Evolutionary conservation across 768 basidiomycete genomes (phyloP), one percentile per base, ranked within the genome.

Genomic region (Phanerodontia chrysosporium): DNA sequence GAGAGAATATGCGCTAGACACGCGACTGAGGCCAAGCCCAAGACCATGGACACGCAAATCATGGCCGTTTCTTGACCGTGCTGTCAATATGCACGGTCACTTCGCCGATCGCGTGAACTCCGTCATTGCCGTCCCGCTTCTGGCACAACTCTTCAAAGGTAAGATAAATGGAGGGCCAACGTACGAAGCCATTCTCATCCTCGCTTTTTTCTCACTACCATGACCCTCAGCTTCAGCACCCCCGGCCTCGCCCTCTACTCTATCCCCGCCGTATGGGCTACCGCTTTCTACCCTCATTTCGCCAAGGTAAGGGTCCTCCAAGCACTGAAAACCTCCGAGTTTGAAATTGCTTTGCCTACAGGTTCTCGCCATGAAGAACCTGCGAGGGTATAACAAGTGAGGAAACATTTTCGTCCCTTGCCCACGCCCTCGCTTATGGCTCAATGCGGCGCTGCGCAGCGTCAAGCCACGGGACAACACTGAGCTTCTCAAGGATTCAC

Each of bases 201-300:
- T 18, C 16, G 18, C 39, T 18, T 18, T 4, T 18, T 18, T 18
- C 18, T 18, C 35, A 42, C 29, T 16, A 53, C 52, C 18, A 53
- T 42, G 52, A 35, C 3, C n/a, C 16, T 18, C 35, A 57, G 29
- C 45, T 29, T 57, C 46, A 21, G 39, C 35, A 57, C 32, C n/a
- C 45, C 56, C 8, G 49, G 49, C 14, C 56, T 57, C 45, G 32
- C 56, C 9, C 56, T 57, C 2, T 57, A 57, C 46, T 57, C 56
- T 25, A 57, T 57, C 46, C 56, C 56, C 4, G 46, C 30, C 8
- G 46, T 57, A 14, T 57, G 56, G 56, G 28, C 32, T 21, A 57
- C 48, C 56, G 56, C 56, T 29, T 57, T 57, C 32, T 49, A 49
- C 56, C 56, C 56, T 3, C 9, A 6, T 3, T 12, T 48, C 45